Base-by-base conservation (phyloP, 352 stramenopile species). In the Globisporangium spiculum region DNA sequence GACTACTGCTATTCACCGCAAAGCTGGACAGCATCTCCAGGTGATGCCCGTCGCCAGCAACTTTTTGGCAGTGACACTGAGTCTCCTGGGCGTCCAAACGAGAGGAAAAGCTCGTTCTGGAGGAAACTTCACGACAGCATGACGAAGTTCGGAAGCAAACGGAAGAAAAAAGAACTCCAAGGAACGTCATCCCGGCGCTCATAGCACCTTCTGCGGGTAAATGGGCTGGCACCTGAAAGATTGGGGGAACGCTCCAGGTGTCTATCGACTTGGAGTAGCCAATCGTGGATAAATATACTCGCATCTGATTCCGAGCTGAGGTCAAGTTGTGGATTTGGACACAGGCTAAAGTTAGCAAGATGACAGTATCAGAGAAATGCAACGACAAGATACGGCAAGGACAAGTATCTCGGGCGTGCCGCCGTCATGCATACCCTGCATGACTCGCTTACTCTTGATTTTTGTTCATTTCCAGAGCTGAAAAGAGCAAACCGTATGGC, bases 1-100 rank as follows among this genome's bases (percentile, higher is more conserved):
- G 78, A 96, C 54, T 89, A 92, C 30, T 94, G 86, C 63, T 93
- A 90, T 57, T 93, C 86, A 0, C 88, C 88, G 2, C 83, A 93
- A 55, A 96, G 88, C 67, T 96, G 88, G 88, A 90, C 88, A 2
- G 84, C 86, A 16, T 92, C 86, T 8, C 84, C 85, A 36, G 86
- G 86, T 10, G 79, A 91, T 56, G 71, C 73, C 34, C 82, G 87
- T 12, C 85, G 85, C 0, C 82, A 91, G 64, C 84, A 92, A 62
- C 69, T 86, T 36, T 91, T 95, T 70, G 84, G 84, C 7, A 90
- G 79, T n/a, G 77, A 81, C 18, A 78, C 63, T 30, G 79, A 89
- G 60, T 90, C 82, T 56, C 81, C 83, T 4, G 73, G 76, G 12
- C 73, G 69, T 36, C 64, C 48, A 58, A 78, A 60, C 30, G 75